Conservation (phyloP, 345 rosid species). For the Chamaenerion angustifolium region DNA sequence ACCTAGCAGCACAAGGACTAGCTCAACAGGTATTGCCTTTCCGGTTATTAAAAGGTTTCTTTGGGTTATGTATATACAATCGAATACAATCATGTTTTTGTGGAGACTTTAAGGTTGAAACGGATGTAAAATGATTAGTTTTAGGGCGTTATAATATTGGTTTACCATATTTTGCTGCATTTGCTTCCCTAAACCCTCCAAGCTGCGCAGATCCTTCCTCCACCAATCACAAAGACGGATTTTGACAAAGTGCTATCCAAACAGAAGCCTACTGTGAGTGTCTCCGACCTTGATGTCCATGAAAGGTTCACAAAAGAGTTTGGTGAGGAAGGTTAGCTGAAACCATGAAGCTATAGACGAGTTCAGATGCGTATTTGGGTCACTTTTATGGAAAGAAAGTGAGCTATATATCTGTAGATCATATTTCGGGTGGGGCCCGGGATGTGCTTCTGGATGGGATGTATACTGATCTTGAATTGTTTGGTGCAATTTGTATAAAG, state of each 20-base stretch:
- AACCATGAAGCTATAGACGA: not conserved
- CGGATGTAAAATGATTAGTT: no score
- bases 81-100: not conserved
- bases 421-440: no score
- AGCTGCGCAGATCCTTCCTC: constrained; percentile 67
- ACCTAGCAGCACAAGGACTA: constrained; percentile 63
- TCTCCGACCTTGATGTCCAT: constrained; percentile 72
- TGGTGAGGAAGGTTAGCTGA: constrained; percentile 82
- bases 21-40: constrained; percentile 40
- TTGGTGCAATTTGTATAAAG: no score
- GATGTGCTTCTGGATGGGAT: no score
- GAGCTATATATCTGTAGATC: no score
- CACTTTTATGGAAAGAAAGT: no score
- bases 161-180: not conserved
- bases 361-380: not conserved
- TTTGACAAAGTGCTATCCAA: constrained; percentile 89
- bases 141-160: no score
- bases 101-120: no score
- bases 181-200: not conserved
- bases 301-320: constrained; percentile 95
- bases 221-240: constrained; percentile 65
- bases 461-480: no score
- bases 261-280: constrained; percentile 93
- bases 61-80: not conserved
- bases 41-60: not conserved